Evolutionary conservation across 208 protist genomes (phyloP).

Genomic region (Phytomonas serpens): DNA sequence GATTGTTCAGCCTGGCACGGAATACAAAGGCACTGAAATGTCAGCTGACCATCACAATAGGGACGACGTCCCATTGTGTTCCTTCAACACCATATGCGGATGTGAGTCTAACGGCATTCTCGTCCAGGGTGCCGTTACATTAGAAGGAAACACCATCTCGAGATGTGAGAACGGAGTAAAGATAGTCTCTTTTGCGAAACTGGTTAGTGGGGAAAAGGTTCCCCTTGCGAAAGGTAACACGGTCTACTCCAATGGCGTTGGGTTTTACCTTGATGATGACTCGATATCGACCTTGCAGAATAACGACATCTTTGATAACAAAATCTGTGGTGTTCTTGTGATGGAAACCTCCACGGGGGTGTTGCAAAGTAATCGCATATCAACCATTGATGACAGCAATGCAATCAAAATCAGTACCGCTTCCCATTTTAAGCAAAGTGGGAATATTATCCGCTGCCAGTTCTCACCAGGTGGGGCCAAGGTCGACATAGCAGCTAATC

Average conservation of each 20-base stretch:
- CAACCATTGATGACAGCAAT: slow-evolving; percentile 40
- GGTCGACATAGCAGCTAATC: not conserved
- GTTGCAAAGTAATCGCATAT: slow-evolving; percentile 70
- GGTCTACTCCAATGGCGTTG: slow-evolving; percentile 59
- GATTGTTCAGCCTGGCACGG: slow-evolving; percentile 31
- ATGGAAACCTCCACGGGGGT: slow-evolving; percentile 27
- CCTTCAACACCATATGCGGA: slow-evolving; percentile 45
- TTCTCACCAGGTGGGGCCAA: slow-evolving; percentile 50
- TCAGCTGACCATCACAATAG: slow-evolving; percentile 26
- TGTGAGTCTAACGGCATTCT: slow-evolving; percentile 52
- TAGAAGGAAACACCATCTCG: slow-evolving; percentile 56
- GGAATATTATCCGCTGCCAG: slow-evolving; percentile 78
- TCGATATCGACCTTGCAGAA: slow-evolving; percentile 27
- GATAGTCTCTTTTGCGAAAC: slow-evolving; percentile 19
- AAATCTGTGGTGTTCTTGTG: slow-evolving; percentile 34
- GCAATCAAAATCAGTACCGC: slow-evolving; percentile 51
- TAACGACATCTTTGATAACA: slow-evolving; percentile 86
- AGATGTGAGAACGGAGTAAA: slow-evolving; percentile 57
- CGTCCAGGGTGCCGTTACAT: slow-evolving; percentile 32
- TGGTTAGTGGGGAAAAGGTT: slow-evolving; percentile 3
- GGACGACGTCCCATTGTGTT: slow-evolving; percentile 27
- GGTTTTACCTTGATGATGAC: slow-evolving; percentile 41
- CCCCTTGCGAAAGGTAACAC: slow-evolving; percentile 34
- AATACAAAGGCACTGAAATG: slow-evolving; percentile 43
- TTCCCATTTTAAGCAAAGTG: slow-evolving; percentile 31